Base-by-base conservation (phyloP, 208 protist genomes). In the Crithidia bombi region DNA sequence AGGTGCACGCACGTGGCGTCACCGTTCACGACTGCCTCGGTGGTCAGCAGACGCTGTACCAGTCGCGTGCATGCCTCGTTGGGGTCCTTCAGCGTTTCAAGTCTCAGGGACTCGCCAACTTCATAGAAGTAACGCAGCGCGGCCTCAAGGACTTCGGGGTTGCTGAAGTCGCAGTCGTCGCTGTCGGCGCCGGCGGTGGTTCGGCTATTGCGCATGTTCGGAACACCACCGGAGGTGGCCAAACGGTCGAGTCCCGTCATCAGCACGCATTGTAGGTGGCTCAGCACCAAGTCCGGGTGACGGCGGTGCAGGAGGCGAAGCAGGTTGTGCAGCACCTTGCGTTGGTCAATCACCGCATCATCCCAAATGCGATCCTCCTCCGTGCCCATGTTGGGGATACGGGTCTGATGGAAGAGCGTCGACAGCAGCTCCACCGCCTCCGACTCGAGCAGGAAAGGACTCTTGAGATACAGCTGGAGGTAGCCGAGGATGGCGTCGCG, bases 51-150 rank as follows among this genome's bases (percentile, higher is more conserved):
- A 26, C 67, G 62, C 65, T 41, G 66, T 32, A 95, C 47, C 41
- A 95, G 73, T 51, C 81, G 73, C 43, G 83, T 71, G 62, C 82
- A 69, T 32, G 63, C 65, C 69, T 91, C 65, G 19, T 32, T 30
- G 4, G 36, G 41, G 65, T 88, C 77, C 23, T 65, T 55, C 33
- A 90, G 76, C 5, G 12, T 58, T 15, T 95, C 87, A 30, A 90
- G 75, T 30, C 79, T 69, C 21, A 92, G 44, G 2, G 79, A 71
- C 73, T 91, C 87, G 9, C 87, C 90, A 1, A 93, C 57, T 59
- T 95, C 90, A 56, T 92, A 93, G 25, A 95, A 65, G 64, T 89
- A 91, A 9, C 86, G 82, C 58, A 95, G 65, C 33, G 79, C 79
- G 11, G 85, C 90, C 69, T 95, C 86, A 30, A 82, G 65, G 11